These are phyloP conservation scores for Corchorus capsularis DNA, from an alignment of 345 rosid species.

Conservation along the genomic window DNA sequence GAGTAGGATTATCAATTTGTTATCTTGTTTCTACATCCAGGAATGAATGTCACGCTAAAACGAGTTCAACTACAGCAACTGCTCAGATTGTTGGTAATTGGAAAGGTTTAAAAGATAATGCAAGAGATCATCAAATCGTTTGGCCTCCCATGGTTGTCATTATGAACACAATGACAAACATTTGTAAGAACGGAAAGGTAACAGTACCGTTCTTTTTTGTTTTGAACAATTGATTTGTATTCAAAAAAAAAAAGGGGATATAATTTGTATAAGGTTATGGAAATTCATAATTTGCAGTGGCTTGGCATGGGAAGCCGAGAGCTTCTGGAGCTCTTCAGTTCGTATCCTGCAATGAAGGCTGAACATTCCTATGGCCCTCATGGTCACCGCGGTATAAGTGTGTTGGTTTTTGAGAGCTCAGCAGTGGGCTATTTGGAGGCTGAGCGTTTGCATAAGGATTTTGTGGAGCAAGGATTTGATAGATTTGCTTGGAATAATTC, in stretches of 20 bases:
- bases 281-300: conserved; percentile 7
- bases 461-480: background rate
- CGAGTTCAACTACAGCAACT: background rate
- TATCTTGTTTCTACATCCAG: no score
- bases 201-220: background rate
- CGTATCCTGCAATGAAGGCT: conserved; percentile 17
- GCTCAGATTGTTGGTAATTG: background rate
- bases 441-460: conserved; percentile 3
- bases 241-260: no score
- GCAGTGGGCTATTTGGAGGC: conserved; percentile 19
- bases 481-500: conserved; percentile 7
- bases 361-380: conserved; percentile 10
- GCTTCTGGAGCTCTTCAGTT: conserved; percentile 17
- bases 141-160: conserved; percentile 28
- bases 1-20: no score
- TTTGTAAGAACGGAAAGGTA: background rate
- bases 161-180: conserved; percentile 17
- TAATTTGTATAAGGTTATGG: no score
- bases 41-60: background rate
- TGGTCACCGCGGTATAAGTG: conserved; percentile 21
- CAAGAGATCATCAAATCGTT: conserved; percentile 16
- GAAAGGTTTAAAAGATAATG: conserved; percentile 20
- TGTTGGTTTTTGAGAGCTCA: conserved; percentile 18
- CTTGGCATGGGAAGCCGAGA: conserved; percentile 24
- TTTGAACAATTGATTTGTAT: background rate